These are phyloP conservation scores for Coniochaeta ligniaria DNA, from an alignment of 2,329 filamentous ascomycete genomes.

Conservation along the genomic window DNA sequence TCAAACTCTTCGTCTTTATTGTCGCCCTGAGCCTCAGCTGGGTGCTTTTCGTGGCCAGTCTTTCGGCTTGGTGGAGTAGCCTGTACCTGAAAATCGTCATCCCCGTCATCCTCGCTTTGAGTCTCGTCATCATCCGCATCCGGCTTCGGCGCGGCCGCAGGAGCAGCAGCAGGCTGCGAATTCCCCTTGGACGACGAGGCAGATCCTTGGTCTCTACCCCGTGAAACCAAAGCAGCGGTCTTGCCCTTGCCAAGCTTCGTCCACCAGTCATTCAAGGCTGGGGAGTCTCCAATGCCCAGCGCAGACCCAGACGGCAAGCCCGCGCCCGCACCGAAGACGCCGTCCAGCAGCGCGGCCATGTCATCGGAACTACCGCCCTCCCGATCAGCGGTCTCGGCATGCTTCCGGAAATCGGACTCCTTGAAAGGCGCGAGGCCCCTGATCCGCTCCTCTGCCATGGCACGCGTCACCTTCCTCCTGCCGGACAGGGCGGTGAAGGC, in stretches of 20 bases:
- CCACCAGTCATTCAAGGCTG: constrained; percentile 43
- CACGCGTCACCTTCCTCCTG: constrained; percentile 37
- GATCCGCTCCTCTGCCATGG: constrained; percentile 38
- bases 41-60: not conserved
- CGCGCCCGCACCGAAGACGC: constrained; percentile 29
- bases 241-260: constrained; percentile 26
- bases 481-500: constrained; percentile 44
- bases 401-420: constrained; percentile 28
- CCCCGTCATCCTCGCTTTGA: constrained; percentile 32
- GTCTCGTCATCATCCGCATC: constrained; percentile 3
- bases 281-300: constrained; percentile 22
- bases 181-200: constrained; percentile 3
- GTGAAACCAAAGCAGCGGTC: constrained; percentile 14
- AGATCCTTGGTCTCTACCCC: constrained; percentile 2
- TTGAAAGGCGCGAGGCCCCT: constrained; percentile 45
- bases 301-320: constrained; percentile 22
- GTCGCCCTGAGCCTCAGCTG: constrained; percentile 18
- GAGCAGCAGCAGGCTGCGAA: not conserved
- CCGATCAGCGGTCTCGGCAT: constrained; percentile 7
- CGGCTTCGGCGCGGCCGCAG: not conserved
- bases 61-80: constrained; percentile 27
- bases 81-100: constrained; percentile 46
- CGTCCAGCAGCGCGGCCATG: constrained; percentile 27
- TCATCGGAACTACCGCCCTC: constrained; percentile 19
- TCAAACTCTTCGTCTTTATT: constrained; percentile 44